Conservation (phyloP, 176 grass and related monocot species). For the Elaeis guineensis region DNA sequence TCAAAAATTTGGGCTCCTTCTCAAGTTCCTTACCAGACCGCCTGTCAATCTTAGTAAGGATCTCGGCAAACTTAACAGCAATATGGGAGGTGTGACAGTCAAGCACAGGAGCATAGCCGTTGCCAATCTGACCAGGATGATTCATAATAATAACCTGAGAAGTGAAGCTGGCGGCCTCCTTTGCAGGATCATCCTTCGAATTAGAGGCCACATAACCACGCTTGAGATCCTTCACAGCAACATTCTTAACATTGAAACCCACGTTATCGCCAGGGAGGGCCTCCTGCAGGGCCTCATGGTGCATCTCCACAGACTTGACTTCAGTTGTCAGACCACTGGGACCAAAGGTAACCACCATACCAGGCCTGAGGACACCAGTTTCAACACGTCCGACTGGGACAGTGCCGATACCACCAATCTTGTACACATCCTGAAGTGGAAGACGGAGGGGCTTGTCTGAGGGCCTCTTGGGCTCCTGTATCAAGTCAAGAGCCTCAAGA, state of each 20-base stretch:
- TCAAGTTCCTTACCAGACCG: conserved; percentile 24
- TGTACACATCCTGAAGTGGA: conserved; percentile 16
- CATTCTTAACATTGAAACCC: not conserved
- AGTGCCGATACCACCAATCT: conserved; percentile 9
- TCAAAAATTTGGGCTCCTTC: conserved; percentile 23
- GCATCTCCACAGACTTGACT: conserved; percentile 13
- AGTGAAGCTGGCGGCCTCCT: conserved; percentile 20
- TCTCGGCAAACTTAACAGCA: conserved; percentile 25
- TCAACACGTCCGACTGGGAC: conserved; percentile 39
- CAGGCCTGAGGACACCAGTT: conserved; percentile 33
- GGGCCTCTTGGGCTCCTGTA: conserved; percentile 50
- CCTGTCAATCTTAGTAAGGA: conserved; percentile 18
- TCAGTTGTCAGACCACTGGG: conserved; percentile 8
- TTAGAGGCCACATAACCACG: not conserved
- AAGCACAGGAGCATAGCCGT: conserved; percentile 23
- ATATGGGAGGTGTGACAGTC: conserved; percentile 27
- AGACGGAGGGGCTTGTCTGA: conserved; percentile 6
- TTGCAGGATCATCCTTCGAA: not conserved
- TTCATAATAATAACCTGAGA: conserved; percentile 26
- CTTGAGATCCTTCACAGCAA: not conserved
- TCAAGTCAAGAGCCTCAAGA: conserved; percentile 73
- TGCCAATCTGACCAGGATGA: conserved; percentile 26
- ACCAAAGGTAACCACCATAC: conserved; percentile 12
- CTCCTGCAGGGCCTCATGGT: not conserved
- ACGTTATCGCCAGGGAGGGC: conserved; percentile 59